These are phyloP conservation scores for Benincasa hispida DNA, from an alignment of 306 rosid species.

Conservation along the genomic window DNA sequence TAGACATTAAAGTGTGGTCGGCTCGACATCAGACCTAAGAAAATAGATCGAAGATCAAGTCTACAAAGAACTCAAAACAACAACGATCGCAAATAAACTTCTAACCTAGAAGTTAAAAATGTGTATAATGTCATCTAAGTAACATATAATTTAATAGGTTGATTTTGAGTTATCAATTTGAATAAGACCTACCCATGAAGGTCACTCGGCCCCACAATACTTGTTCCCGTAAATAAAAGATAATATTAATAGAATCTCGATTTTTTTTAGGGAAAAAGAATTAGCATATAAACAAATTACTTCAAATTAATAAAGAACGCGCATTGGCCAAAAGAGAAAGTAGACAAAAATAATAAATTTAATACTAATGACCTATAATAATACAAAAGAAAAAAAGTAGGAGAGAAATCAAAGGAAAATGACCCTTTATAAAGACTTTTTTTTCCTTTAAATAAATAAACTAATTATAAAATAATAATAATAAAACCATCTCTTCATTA, in stretches of 20 bases:
- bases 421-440: not conserved
- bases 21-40: too few species aligned
- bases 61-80: too few species aligned
- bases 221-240: not conserved
- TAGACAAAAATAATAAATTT: not conserved
- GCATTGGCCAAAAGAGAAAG: not conserved
- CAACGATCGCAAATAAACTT: too few species aligned
- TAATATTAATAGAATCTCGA: not conserved
- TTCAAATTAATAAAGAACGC: not conserved
- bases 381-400: not conserved
- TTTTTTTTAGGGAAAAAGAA: not conserved
- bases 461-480: too few species aligned
- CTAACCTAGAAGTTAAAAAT: too few species aligned
- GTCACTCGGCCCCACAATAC: not conserved
- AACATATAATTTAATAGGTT: not conserved
- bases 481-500: not conserved
- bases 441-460: too few species aligned
- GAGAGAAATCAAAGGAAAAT: not conserved
- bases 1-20: too few species aligned
- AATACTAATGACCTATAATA: not conserved
- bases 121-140: too few species aligned
- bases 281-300: not conserved
- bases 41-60: too few species aligned
- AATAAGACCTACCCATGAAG: not conserved
- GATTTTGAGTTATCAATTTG: not conserved